Evolutionary conservation across 371 early-diverging fungal genomes (phyloP).

Genomic region (Rhizopus arrhizus): DNA sequence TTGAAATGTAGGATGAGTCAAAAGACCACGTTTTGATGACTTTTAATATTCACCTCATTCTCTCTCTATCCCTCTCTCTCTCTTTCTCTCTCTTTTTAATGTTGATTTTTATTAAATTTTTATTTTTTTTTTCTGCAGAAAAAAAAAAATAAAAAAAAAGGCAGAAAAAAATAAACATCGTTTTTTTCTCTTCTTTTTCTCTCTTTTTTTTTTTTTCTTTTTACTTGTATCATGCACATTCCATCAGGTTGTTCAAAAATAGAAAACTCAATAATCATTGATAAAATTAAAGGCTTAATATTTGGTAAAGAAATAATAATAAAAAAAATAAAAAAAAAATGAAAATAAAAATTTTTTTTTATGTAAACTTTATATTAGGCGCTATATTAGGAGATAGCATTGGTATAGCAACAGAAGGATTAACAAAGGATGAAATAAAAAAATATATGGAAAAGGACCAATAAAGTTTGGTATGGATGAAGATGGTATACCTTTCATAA

Average conservation of each 20-base stretch:
- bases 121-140: constrained; percentile 6
- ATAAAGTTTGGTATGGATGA: constrained; percentile 62
- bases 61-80: not conserved
- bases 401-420: constrained; percentile 71
- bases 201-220: constrained; percentile 16
- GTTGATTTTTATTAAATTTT: not conserved
- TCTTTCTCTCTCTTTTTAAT: constrained; percentile 2
- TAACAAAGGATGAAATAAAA: constrained; percentile 48
- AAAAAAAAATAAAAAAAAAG: not conserved
- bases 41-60: not conserved
- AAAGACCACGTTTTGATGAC: too few species aligned
- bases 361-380: constrained; percentile 36
- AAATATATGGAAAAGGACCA: constrained; percentile 60
- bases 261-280: constrained; percentile 39
- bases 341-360: constrained; percentile 1
- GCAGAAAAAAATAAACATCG: not conserved
- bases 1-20: too few species aligned
- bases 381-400: constrained; percentile 71
- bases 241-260: constrained; percentile 53
- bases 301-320: constrained; percentile 38
- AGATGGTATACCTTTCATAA: constrained; percentile 41
- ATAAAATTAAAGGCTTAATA: constrained; percentile 52
- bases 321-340: not conserved
- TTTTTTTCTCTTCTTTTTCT: constrained; percentile 5
- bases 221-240: constrained; percentile 37